Conservation (phyloP, 202 grass and related monocot genomes). For the Alloteropsis angusta region DNA sequence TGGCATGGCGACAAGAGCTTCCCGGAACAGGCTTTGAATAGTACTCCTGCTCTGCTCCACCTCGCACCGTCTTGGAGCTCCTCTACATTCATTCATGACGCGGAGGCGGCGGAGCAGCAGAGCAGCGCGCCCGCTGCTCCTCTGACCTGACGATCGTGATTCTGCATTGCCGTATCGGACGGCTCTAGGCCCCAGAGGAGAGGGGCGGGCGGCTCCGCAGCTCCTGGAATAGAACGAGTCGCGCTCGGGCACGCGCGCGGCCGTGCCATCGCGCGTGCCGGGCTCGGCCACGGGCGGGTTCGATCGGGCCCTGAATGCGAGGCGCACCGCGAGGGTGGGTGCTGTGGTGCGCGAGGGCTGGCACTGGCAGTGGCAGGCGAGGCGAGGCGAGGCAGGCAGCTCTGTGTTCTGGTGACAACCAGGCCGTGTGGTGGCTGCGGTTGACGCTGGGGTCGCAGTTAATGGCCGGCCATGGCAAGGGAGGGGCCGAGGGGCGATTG, state of each 20-base stretch:
- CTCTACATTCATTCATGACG: neutral
- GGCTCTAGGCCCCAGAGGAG: neutral
- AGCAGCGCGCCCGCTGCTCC: no score
- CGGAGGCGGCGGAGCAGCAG: no score
- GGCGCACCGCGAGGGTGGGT: neutral
- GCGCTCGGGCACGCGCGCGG: neutral
- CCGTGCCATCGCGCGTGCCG: neutral
- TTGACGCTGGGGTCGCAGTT: neutral
- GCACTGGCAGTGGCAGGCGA: neutral
- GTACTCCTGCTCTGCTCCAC: neutral
- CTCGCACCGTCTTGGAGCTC: neutral
- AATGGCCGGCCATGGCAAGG: neutral
- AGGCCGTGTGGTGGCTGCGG: neutral
- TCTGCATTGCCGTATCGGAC: neutral
- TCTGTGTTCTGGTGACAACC: neutral
- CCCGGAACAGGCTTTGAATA: neutral
- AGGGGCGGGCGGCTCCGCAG: no score
- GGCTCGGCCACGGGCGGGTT: neutral
- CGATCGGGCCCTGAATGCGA: constrained; percentile 11
- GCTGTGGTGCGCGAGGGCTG: neutral
- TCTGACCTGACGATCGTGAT: neutral
- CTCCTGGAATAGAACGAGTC: neutral
- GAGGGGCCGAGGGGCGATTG: neutral
- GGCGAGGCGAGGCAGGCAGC: neutral
- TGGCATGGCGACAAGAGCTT: neutral